Evolutionary conservation across 441 rosid species (phyloP), one percentile per base, ranked within the genome.

Genomic region (Gossypium davidsonii): DNA sequence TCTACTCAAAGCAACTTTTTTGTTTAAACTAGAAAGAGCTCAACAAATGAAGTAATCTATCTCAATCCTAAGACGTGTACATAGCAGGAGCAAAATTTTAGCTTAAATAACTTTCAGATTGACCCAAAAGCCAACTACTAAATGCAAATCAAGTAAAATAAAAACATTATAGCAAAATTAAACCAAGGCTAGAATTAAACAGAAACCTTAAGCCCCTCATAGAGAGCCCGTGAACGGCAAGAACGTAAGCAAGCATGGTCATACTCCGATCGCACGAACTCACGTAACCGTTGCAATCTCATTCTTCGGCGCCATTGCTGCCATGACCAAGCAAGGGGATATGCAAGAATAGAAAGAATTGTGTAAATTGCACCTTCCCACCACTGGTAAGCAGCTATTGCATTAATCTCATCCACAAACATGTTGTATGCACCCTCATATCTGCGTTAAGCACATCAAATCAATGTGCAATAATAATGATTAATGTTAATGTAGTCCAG

Each of bases 321-420:
- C 99, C 99, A 96, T 75, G 99, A 96, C 97, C 97, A 94, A 58
- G 98, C 98, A 77, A 94, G 84, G 18, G 98, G 99, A 86, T 90
- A 92, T 6, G 84, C 90, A 79, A 90, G 82, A 77, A 91, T 76
- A 71, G 88, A 93, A 71, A 96, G 91, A 83, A 96, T 91, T 81
- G 89, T 91, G 83, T 88, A 80, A 49, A 90, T 77, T 67, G 99
- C 96, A 80, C 99, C 99, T 82, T 96, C 99, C 99, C 99, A 96
- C 99, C 99, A 96, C 52, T 92, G 98, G 82, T 96, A 96, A 74
- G 98, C 85, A 79, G 97, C 94, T 81, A 92, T 81, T 67, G 95
- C 89, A 92, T 96, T 96, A 67, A 96, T 90, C 84, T 94, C 99
- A 78, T 94, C 98, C 70, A 92, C 98, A 85, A 96, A 94, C 61